A percentile compares a stretch with the other conserved stretches of the same genome.
Conservation (phyloP, 352 stramenopile genomes). For the Globisporangium nunn region DNA sequence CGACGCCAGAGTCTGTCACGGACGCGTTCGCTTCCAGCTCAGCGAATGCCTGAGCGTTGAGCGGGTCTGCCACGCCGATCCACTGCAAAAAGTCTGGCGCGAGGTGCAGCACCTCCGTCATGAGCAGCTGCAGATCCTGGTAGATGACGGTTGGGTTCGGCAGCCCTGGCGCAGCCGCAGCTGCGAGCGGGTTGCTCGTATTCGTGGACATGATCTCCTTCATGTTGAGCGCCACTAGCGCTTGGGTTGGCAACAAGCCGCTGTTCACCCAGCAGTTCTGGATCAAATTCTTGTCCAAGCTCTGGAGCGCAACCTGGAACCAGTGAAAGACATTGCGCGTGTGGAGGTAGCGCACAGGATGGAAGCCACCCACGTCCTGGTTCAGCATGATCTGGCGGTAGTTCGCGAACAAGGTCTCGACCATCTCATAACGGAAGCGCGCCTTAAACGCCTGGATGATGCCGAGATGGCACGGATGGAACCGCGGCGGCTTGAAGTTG, state of each 20-base stretch:
- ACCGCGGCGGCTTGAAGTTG: slow-evolving; percentile 67
- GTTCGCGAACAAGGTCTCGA: slow-evolving; percentile 67
- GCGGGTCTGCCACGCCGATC: slow-evolving; percentile 50
- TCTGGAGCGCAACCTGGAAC: slow-evolving; percentile 69
- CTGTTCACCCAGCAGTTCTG: slow-evolving; percentile 72
- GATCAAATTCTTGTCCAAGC: slow-evolving; percentile 59
- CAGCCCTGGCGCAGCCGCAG: slow-evolving; percentile 19
- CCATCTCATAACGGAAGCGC: slow-evolving; percentile 66
- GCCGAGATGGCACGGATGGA: slow-evolving; percentile 69
- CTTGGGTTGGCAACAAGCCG: slow-evolving; percentile 56
- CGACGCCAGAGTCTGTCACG: slow-evolving; percentile 69
- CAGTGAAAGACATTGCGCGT: slow-evolving; percentile 83
- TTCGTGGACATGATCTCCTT: slow-evolving; percentile 27
- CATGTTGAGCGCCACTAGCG: slow-evolving; percentile 62
- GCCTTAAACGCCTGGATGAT: slow-evolving; percentile 79
- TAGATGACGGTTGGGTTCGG: slow-evolving; percentile 34
- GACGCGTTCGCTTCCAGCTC: slow-evolving; percentile 74
- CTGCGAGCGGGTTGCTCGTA: slow-evolving; percentile 3
- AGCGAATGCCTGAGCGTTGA: slow-evolving; percentile 52
- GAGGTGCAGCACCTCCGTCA: slow-evolving; percentile 47
- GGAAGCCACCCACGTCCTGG: slow-evolving; percentile 34
- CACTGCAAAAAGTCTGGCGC: slow-evolving; percentile 71
- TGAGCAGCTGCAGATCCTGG: slow-evolving; percentile 48
- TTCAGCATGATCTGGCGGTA: slow-evolving; percentile 45
- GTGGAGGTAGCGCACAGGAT: slow-evolving; percentile 45